Conservation (phyloP, 2,329 filamentous ascomycete genomes). For the Phialophora verrucosa region DNA sequence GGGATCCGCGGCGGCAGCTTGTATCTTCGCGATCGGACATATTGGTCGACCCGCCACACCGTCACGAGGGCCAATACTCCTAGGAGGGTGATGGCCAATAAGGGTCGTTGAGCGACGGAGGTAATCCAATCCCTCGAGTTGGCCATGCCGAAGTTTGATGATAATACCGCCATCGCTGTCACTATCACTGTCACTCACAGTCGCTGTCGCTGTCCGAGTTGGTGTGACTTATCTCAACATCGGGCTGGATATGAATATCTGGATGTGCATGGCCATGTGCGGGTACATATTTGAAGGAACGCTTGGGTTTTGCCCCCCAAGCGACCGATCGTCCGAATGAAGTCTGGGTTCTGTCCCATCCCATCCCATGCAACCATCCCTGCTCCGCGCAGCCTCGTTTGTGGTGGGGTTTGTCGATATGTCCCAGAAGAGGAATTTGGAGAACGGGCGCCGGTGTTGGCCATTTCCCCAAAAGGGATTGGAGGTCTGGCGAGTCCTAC, state of each 20-base stretch:
- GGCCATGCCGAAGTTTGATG: not conserved
- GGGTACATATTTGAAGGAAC: not conserved
- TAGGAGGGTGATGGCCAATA: constrained; percentile 1
- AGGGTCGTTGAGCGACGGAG: constrained; percentile 1
- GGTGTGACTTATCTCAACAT: not conserved
- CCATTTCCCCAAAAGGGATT: constrained; percentile 3
- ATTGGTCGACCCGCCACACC: not conserved
- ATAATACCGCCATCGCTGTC: not conserved
- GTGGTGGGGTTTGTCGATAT: constrained; percentile 5
- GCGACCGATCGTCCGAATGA: no score
- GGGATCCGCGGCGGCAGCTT: constrained; percentile 30
- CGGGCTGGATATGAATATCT: not conserved
- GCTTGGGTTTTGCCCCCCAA: no score
- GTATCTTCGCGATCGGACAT: constrained; percentile 22
- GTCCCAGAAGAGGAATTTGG: constrained; percentile 4
- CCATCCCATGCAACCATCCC: not conserved
- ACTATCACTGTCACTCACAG: no score
- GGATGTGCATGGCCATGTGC: not conserved
- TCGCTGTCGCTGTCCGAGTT: not conserved
- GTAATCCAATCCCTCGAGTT: not conserved
- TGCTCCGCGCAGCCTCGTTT: constrained; percentile 8
- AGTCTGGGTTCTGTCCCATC: no score
- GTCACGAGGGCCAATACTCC: not conserved
- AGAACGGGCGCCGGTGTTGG: not conserved
- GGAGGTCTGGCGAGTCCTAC: not conserved